phyloP scores from a whole-genome alignment of 345 rosid genomes.

The Jatropha curcas region DNA sequence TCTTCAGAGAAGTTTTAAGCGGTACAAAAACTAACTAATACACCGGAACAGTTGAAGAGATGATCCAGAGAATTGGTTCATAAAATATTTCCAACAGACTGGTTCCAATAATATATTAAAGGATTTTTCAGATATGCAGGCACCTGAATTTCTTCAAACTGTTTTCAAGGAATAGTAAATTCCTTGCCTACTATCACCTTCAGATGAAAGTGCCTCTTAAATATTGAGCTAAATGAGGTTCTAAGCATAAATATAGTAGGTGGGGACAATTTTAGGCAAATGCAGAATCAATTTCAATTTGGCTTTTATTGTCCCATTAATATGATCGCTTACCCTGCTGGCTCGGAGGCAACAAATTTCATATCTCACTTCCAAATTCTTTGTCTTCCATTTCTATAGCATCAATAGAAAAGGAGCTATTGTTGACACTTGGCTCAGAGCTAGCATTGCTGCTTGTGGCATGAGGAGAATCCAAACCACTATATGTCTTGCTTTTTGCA shows the following conservation, averaged over 20 bases:
- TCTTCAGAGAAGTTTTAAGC: slow-evolving; percentile 11
- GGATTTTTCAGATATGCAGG: not conserved
- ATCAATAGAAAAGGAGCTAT: slow-evolving; percentile 18
- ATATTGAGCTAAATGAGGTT: slow-evolving; percentile 7
- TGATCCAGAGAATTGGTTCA: not conserved
- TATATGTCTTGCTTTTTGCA: slow-evolving; percentile 23
- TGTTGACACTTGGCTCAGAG: slow-evolving; percentile 34
- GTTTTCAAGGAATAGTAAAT: not conserved
- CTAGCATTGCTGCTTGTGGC: slow-evolving; percentile 31
- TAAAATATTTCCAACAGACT: not conserved
- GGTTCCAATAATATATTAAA: not conserved
- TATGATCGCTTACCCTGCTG: slow-evolving; percentile 37
- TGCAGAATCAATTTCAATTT: not conserved
- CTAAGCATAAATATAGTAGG: not conserved
- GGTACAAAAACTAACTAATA: slow-evolving; percentile 13
- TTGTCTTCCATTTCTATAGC: slow-evolving; percentile 20
- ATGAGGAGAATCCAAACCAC: slow-evolving; percentile 26
- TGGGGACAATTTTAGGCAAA: not conserved
- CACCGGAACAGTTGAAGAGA: slow-evolving; percentile 8
- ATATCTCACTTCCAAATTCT: slow-evolving; percentile 51
- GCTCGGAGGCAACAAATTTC: slow-evolving; percentile 44
- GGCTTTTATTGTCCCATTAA: not conserved
- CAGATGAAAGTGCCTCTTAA: slow-evolving; percentile 24
- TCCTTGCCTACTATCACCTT: slow-evolving; percentile 4
- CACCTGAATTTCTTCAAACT: not conserved